Percentiles rank a stretch among this genome's conserved stretches.
phyloP scores from a whole-genome alignment of 2,329 filamentous ascomycete species.

The Chaetomium sp. region DNA sequence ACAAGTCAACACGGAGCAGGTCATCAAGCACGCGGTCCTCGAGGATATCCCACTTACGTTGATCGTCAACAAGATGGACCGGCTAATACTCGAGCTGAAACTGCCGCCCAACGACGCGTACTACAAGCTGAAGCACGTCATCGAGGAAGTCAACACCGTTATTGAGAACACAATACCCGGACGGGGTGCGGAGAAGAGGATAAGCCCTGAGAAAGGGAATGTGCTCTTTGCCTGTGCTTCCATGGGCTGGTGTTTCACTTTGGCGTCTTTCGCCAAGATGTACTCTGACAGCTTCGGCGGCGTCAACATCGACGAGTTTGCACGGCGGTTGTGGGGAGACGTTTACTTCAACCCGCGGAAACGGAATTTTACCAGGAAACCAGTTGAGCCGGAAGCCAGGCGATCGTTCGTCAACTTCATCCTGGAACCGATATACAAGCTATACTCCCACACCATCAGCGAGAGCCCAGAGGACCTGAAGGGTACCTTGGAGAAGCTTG shows the following conservation, averaged over 20 bases:
- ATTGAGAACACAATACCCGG: slow-evolving; percentile 87
- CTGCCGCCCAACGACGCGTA: slow-evolving; percentile 94
- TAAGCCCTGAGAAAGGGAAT: slow-evolving; percentile 96
- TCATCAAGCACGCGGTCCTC: slow-evolving; percentile 92
- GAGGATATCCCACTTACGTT: slow-evolving; percentile 87
- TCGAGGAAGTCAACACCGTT: slow-evolving; percentile 95
- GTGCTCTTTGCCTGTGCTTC: slow-evolving; percentile 93
- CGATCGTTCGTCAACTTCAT: slow-evolving; percentile 93
- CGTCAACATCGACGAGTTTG: slow-evolving; percentile 81
- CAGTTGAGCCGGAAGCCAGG: slow-evolving; percentile 75
- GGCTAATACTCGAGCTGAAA: slow-evolving; percentile 90
- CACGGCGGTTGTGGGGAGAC: slow-evolving; percentile 87
- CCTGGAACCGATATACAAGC: slow-evolving; percentile 95
- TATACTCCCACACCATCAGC: slow-evolving; percentile 93
- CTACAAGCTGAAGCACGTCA: slow-evolving; percentile 98
- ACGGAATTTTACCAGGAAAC: slow-evolving; percentile 88
- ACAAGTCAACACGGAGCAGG: slow-evolving; percentile 95
- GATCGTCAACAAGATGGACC: slow-evolving; percentile 96
- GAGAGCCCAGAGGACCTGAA: slow-evolving; percentile 84
- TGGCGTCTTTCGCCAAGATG: slow-evolving; percentile 94
- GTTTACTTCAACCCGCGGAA: slow-evolving; percentile 93
- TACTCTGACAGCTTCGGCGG: slow-evolving; percentile 86
- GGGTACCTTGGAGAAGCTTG: slow-evolving; percentile 73
- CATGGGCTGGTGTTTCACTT: slow-evolving; percentile 96
- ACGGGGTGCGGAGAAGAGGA: slow-evolving; percentile 72